Evolutionary conservation across 805 yeast species (phyloP), one percentile per base, ranked within the genome.

Genomic region (Candida corydali): DNA sequence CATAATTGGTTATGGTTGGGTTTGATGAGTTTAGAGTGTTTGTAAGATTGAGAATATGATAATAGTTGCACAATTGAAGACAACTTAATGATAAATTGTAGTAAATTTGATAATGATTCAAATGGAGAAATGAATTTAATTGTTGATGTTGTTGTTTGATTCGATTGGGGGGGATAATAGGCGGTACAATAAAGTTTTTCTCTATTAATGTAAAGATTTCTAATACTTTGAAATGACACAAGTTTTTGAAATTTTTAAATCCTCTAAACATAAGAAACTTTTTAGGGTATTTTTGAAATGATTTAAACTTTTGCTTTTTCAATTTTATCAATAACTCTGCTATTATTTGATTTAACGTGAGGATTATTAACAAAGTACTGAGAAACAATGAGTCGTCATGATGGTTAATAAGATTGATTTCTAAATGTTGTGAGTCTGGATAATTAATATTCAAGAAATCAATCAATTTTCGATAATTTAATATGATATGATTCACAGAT

Each of bases 311-410:
- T 29, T 50, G 50, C 22, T 52, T 50, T 28, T 55, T 55, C n/a
- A 59, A 43, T 35, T 57, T 57, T 32, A 56, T 52, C 26, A 59
- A 42, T 34, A 54, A 50, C 40, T 61, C 68, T 4, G 58, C 46
- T 8, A 58, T 49, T 19, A 59, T 38, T 34, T 59, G 43, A 41
- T 50, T 46, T 18, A 59, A 38, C 5, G 63, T 54, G 15, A 60
- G 39, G 2, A 60, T 51, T 5, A 56, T 41, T 18, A 54, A 41
- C 9, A 57, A 34, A 11, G 50, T 51, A 15, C 64, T 57, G 15
- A 60, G 46, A 30, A 40, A 54, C 8, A 52, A 37, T 9, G 63
- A 52, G 35, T 61, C 65, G 29, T 46, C 45, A 22, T 58, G 58
- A 30, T 46, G 46, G 6, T 45, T 34, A 17, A 51, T 42, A 24